Evolutionary conservation across 1,284 basidiomycete species (phyloP).

Genomic region (Ustilago curta): DNA sequence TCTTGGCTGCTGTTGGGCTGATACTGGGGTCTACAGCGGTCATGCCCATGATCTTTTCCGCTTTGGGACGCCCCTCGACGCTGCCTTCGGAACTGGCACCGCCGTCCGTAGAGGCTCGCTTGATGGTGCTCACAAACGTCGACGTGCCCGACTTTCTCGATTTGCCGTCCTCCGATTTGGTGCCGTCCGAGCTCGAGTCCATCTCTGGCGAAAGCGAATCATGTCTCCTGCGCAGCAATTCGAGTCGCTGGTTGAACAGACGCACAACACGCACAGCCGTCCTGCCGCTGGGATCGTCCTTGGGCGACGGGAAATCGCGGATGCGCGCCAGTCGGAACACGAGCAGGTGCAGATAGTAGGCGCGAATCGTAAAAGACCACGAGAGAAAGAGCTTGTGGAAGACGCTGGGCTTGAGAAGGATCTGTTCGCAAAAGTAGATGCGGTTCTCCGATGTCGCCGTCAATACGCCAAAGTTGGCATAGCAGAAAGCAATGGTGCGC

Average conservation of each 20-base stretch:
- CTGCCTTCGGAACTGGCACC: conserved; percentile 26
- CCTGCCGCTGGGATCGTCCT: conserved; percentile 51
- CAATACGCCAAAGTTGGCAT: conserved; percentile 64
- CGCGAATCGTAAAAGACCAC: conserved; percentile 66
- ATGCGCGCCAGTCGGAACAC: conserved; percentile 65
- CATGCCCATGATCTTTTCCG: conserved; percentile 62
- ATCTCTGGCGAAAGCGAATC: conserved; percentile 56
- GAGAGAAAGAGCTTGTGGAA: conserved; percentile 67
- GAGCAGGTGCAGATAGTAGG: conserved; percentile 65
- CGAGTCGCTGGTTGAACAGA: conserved; percentile 59
- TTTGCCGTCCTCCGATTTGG: conserved; percentile 49
- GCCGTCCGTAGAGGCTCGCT: conserved; percentile 53
- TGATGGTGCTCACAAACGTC: conserved; percentile 66
- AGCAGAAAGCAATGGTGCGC: conserved; percentile 66
- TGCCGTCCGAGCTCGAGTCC: conserved; percentile 54
- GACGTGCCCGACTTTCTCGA: conserved; percentile 38
- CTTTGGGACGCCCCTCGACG: conserved; percentile 41
- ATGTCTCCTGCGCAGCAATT: conserved; percentile 59
- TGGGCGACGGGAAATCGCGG: conserved; percentile 55
- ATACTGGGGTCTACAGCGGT: conserved; percentile 40
- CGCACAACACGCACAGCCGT: conserved; percentile 54
- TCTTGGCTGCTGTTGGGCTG: conserved; percentile 3
- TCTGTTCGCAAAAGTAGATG: conserved; percentile 61
- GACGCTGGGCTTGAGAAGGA: conserved; percentile 57
- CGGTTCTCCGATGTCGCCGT: conserved; percentile 53